A percentile compares a stretch with the other conserved stretches of the same genome.
Evolutionary conservation across 495 filamentous ascomycete genomes (phyloP).

Genomic region (Penicillium verhagenii): DNA sequence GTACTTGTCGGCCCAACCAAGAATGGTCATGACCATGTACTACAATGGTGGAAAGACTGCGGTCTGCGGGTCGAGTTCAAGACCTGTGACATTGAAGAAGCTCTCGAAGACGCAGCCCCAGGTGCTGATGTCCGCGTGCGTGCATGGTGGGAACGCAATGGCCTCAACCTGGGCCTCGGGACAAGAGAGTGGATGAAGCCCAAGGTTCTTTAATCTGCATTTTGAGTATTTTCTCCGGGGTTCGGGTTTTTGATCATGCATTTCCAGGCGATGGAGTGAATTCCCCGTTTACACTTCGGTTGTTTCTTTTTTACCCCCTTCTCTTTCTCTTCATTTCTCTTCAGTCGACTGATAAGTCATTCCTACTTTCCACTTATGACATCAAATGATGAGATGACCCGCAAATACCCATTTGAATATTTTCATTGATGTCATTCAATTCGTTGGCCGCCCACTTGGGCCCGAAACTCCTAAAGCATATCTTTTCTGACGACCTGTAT

Average conservation of each 20-base stretch:
- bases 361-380: slow-evolving; percentile 16
- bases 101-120: slow-evolving; percentile 75
- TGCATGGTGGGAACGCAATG: slow-evolving; percentile 88
- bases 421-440: slow-evolving; percentile 9
- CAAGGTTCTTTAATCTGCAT: slow-evolving; percentile 52
- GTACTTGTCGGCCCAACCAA: slow-evolving; percentile 86
- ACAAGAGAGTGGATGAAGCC: slow-evolving; percentile 94
- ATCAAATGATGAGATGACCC: slow-evolving; percentile 19
- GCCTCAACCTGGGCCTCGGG: slow-evolving; percentile 78
- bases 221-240: neutral
- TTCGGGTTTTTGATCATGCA: slow-evolving; percentile 1
- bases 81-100: slow-evolving; percentile 93
- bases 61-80: slow-evolving; percentile 84
- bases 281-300: neutral
- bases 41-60: slow-evolving; percentile 88
- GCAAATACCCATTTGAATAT: slow-evolving; percentile 31
- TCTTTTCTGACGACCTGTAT: neutral
- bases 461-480: neutral
- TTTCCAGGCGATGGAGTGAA: slow-evolving; percentile 1
- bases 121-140: slow-evolving; percentile 64
- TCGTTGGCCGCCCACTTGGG: neutral
- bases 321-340: too few species aligned
- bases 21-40: slow-evolving; percentile 75
- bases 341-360: neutral
- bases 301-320: neutral